Evolutionary conservation across 1,139 yeast species (phyloP), one percentile per base, ranked within the genome.

Genomic region (Kurtzmaniella natalensis): DNA sequence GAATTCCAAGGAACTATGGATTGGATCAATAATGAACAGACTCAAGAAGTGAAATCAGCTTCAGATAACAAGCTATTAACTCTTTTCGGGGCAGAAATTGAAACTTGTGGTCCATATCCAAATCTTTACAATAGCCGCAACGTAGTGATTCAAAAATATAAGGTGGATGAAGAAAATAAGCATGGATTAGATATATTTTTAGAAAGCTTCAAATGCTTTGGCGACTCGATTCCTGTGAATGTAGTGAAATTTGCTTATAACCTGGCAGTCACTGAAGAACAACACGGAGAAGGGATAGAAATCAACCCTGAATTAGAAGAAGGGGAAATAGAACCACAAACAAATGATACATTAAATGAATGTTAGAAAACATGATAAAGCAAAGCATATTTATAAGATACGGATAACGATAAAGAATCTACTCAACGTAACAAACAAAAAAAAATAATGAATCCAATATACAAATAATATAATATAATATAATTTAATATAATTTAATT

Each of bases 1-100:
- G 51, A 55, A 10, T 50, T 43, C 7, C 31, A 23, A 11, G 26
- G 26, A 8, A 5, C 16, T 5, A 7, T 23, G 4, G 9, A 17
- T 28, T 33, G 17, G 25, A 11, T 21, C n/a, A n/a, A n/a, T n/a
- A n/a, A n/a, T n/a, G n/a, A n/a, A n/a, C n/a, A n/a, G n/a, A n/a
- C n/a, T n/a, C n/a, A n/a, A n/a, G n/a, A n/a, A n/a, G n/a, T n/a
- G n/a, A n/a, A n/a, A n/a, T n/a, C n/a, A n/a, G n/a, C n/a, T n/a
- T n/a, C n/a, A n/a, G n/a, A n/a, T n/a, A 32, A 40, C 15, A 45
- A 43, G 33, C 80, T 83, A 1, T n/a, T n/a, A n/a, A 14, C 26
- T 3, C 53, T 80, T 25, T 69, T 82, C 0, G 75, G 75, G 40
- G 74, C 78, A 25, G 88, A 81, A 49, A 72, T 81, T 37, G 86